These are phyloP conservation scores for Alnus rubra DNA, from an alignment of 306 rosid genomes.

Conservation along the genomic window DNA sequence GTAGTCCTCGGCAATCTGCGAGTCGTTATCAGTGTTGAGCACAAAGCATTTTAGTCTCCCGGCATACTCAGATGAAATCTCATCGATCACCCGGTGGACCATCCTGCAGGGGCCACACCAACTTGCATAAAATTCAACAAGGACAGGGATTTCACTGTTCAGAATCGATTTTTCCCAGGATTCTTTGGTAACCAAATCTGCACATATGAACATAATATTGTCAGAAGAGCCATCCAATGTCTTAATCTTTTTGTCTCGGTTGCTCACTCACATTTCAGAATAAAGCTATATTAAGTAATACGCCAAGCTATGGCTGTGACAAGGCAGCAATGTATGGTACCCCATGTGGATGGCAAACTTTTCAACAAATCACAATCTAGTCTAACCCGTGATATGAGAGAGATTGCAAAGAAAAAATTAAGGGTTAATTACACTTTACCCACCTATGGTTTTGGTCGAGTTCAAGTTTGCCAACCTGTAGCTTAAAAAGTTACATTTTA, in stretches of 20 bases:
- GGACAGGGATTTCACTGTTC: conserved; percentile 70
- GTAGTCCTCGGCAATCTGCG: conserved; percentile 65
- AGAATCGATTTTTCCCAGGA: conserved; percentile 67
- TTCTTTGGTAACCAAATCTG: conserved; percentile 69
- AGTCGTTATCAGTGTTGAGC: conserved; percentile 72
- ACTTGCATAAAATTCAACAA: conserved; percentile 84
- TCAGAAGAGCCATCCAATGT: conserved; percentile 26
- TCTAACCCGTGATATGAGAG: not conserved
- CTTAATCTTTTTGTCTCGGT: not conserved
- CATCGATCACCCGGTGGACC: conserved; percentile 85
- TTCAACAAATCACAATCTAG: not conserved
- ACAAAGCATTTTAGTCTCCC: conserved; percentile 76
- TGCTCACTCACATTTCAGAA: conserved; percentile 14
- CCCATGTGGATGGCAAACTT: not conserved
- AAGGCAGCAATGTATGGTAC: not conserved
- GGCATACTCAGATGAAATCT: conserved; percentile 63
- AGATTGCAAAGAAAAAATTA: no score
- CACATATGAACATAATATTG: conserved; percentile 27
- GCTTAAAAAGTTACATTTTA: no score
- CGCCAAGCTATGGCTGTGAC: not conserved
- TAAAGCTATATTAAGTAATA: not conserved
- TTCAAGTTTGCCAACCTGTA: no score
- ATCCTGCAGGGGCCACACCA: conserved; percentile 98
- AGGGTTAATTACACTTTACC: no score
- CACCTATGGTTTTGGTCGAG: not conserved